These are phyloP conservation scores for Sungouiozyma ichnusensis DNA, from an alignment of 805 yeast species.

Conservation along the genomic window DNA sequence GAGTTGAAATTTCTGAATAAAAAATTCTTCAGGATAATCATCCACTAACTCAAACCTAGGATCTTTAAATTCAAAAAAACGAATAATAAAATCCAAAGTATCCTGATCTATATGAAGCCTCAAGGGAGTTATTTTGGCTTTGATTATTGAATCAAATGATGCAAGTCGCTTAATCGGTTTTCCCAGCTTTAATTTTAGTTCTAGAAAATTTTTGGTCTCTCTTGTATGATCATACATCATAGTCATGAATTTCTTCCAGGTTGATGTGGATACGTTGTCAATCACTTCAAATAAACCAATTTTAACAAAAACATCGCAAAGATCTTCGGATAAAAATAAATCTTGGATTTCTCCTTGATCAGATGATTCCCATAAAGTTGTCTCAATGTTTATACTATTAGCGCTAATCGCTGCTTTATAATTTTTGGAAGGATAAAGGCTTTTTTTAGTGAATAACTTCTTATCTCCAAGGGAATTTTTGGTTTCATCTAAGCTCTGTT, in stretches of 20 bases:
- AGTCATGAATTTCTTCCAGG: slow-evolving; percentile 80
- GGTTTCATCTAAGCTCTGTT: slow-evolving; percentile 32
- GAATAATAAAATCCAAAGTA: slow-evolving; percentile 68
- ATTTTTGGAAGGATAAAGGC: slow-evolving; percentile 50
- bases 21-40: slow-evolving; percentile 51
- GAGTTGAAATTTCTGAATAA: slow-evolving; percentile 57
- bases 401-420: slow-evolving; percentile 53
- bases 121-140: slow-evolving; percentile 53
- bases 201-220: slow-evolving; percentile 51
- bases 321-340: slow-evolving; percentile 31
- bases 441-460: slow-evolving; percentile 34
- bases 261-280: slow-evolving; percentile 77
- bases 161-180: slow-evolving; percentile 54
- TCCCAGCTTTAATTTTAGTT: slow-evolving; percentile 42
- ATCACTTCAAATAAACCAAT: slow-evolving; percentile 48
- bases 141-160: slow-evolving; percentile 56
- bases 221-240: slow-evolving; percentile 35
- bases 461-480: slow-evolving; percentile 9
- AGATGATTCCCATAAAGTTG: slow-evolving; percentile 42
- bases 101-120: slow-evolving; percentile 88
- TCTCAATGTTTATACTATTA: slow-evolving; percentile 38
- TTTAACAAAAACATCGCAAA: slow-evolving; percentile 40
- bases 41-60: slow-evolving; percentile 50
- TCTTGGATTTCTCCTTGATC: slow-evolving; percentile 19
- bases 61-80: slow-evolving; percentile 78